phyloP scores from a whole-genome alignment of 192 early-diverging fungal species.

The Diversispora eburnea region DNA sequence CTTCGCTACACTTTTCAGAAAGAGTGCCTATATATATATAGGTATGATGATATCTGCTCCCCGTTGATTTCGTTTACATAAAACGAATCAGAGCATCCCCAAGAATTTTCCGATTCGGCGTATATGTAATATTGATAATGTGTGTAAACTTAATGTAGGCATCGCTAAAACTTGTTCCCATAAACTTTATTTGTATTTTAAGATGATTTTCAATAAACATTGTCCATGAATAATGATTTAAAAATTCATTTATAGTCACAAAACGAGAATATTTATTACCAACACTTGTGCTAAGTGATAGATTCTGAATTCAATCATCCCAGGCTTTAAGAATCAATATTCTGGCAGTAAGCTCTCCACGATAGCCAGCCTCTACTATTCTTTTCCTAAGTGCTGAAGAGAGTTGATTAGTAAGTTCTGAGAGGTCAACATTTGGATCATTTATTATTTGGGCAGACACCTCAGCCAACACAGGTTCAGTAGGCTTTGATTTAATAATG shows the following conservation, averaged over 20 bases:
- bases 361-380: neutral
- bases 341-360: neutral
- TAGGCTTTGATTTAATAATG: neutral
- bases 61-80: slow-evolving; percentile 8
- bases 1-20: neutral
- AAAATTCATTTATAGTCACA: slow-evolving; percentile 1
- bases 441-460: slow-evolving; percentile 6
- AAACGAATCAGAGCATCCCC: neutral
- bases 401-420: neutral
- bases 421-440: neutral
- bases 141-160: slow-evolving; percentile 12
- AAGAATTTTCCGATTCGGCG: neutral
- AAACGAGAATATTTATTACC: neutral
- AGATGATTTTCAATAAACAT: neutral
- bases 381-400: neutral
- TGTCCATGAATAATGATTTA: neutral
- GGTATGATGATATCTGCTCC: slow-evolving; percentile 14
- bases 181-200: neutral
- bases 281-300: neutral
- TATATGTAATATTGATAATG: slow-evolving; percentile 11
- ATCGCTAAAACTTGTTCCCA: neutral
- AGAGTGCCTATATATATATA: slow-evolving; percentile 13
- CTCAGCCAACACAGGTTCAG: neutral
- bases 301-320: neutral
- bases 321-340: slow-evolving; percentile 3